Base-by-base conservation (phyloP, 768 basidiomycete species). In the Rhizopogon roseolus region DNA sequence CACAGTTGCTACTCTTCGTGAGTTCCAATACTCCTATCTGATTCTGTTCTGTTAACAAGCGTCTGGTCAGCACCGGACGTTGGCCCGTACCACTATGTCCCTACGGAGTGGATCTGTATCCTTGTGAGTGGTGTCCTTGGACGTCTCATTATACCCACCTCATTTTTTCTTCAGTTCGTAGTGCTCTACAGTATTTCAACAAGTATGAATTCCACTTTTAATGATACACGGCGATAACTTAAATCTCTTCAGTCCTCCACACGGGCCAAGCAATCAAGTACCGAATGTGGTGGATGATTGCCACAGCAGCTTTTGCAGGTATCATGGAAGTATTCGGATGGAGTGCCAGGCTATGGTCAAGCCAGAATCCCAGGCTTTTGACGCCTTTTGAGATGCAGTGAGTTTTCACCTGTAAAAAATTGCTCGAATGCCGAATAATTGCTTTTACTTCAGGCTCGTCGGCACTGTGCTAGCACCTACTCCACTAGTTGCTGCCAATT, bases 281-380 rank as follows among this genome's bases (percentile, higher is more conserved):
- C 58, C 72, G 74, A 8, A 66, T 75, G 48, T 82, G 81, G 77
- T 85, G 76, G 75, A 57, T 84, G 9, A 28, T 81, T 41, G 75
- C 76, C 0, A 84, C 84, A 0, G 72, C 71, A 5, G 66, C 73
- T 14, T 59, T 81, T 0, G 74, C 76, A 41, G 81, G 80, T 8
- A 13, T 76, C 1, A 62, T 77, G 9, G 85, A 86, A 60, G 60
- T 78, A 9, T 54, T 79, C 2, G 84, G 83, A 0, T 86, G 84
- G 85, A 59, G 64, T 6, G 84, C 71, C 1, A 66, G 83, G 17
- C 61, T 82, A 4, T 84, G 80, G 82, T 80, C 77, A 6, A 75
- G 69, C 41, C 42, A 56, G 25, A 60, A 60, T 19, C 50, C 59
- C 5, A n/a, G 16, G 38, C 52, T 32, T 32, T 17, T 59, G 3